phyloP scores from a whole-genome alignment of 768 basidiomycete species.

The Boletus sensibilis region DNA sequence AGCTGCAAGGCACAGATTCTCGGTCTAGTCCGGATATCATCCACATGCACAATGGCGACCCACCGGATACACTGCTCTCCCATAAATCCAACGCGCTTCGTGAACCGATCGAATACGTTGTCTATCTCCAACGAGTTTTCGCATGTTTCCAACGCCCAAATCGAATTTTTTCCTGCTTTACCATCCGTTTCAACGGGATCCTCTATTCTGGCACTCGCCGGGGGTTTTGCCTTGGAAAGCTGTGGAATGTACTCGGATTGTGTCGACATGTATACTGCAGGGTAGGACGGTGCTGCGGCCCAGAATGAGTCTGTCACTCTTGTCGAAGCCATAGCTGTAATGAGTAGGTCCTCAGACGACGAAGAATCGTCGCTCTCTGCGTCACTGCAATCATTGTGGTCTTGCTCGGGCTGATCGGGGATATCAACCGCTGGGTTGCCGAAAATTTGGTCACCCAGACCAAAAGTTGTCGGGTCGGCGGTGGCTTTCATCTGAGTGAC shows the following conservation, averaged over 20 bases:
- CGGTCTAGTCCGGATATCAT: background rate
- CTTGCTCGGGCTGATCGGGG: constrained; percentile 15
- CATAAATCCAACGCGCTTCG: constrained; percentile 63
- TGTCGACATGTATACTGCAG: constrained; percentile 73
- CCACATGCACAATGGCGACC: constrained; percentile 5
- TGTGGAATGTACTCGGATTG: constrained; percentile 68
- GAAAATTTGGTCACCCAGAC: constrained; percentile 69
- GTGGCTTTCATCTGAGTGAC: constrained; percentile 27
- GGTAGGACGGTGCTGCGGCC: constrained; percentile 62
- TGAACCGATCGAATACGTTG: constrained; percentile 83
- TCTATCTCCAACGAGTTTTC: constrained; percentile 81
- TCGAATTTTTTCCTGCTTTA: constrained; percentile 45
- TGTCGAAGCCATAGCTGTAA: constrained; percentile 56
- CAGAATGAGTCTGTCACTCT: constrained; percentile 64
- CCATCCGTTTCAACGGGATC: constrained; percentile 44
- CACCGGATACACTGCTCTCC: constrained; percentile 88
- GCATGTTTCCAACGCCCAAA: constrained; percentile 72
- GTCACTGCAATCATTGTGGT: constrained; percentile 29
- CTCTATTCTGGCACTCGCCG: constrained; percentile 38
- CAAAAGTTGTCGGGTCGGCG: constrained; percentile 40
- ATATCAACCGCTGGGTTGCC: constrained; percentile 33
- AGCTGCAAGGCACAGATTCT: constrained; percentile 45
- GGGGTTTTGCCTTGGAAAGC: constrained; percentile 46
- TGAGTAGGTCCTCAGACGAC: constrained; percentile 48
- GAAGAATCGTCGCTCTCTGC: constrained; percentile 36